Evolutionary conservation across 2,329 filamentous ascomycete species (phyloP), one percentile per base, ranked within the genome.

Genomic region (Tricladium varicosporioides): DNA sequence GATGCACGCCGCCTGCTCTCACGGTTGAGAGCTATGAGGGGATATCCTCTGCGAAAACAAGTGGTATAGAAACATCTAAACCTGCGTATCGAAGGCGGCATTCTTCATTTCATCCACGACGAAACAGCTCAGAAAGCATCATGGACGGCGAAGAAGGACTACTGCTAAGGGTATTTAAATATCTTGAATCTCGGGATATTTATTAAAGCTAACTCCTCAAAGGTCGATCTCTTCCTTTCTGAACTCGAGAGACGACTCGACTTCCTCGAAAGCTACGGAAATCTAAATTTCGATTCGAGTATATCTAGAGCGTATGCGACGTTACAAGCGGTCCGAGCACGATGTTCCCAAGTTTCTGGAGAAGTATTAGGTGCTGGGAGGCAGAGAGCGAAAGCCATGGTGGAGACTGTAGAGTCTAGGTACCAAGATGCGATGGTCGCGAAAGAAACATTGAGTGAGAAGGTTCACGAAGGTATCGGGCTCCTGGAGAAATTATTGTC

Each of bases 321-420:
- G 0, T 78, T 99, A 1, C 88, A 93, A 68, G 86, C 91, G 7
- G 92, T 99, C 22, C 86, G 92, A 60, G 87, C 91, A 63, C 85
- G 91, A 66, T 99, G 94, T 73, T 91, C 91, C 42, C 86, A 92
- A 62, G 92, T 93, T 16, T 95, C 92, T 0, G 93, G 91, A 60
- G 93, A 94, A 69, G 83, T 97, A 48, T 84, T 97, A 64, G 94
- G 92, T 56, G 90, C 89, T 40, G 92, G 94, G 18, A 87, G 90
- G 52, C 85, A 91, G 62, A 84, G 92, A 59, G 85, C 95, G 58
- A 89, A 91, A 62, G 84, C 97, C 57, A 87, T 97, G 76, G 91
- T 99, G 33, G 93, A 97, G 67, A 96, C 92, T 0, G 78, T 99
- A 13, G 94, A 99, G 72, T 81, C 82, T 27, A 83, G 90, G 62